Base-by-base conservation (phyloP, 305 asterid species). In the Rubia balearica region DNA sequence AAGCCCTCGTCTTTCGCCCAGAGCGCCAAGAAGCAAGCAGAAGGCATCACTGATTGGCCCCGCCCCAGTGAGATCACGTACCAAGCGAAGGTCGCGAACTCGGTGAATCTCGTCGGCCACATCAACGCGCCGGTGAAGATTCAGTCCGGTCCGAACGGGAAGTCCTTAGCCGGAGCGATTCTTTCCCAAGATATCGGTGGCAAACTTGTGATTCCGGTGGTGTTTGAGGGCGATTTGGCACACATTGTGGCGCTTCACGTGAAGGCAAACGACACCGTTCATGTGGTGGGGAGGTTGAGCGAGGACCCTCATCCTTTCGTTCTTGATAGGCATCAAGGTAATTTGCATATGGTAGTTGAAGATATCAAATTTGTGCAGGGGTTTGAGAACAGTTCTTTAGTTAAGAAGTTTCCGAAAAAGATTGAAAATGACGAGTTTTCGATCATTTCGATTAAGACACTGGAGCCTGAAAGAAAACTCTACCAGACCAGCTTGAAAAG, bases 181-280 rank as follows among this genome's bases (percentile, higher is more conserved):
- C 75, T 95, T 78, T 75, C 78, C 60, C 82, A 80, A 30, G 81
- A 78, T 33, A 65, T 63, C 76, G 77, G 19, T 7, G 67, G 43
- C 10, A 53, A 79, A 36, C 74, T 85, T 73, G 67, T 73, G 76
- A 83, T 94, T 74, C 98, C 96, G 24, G 81, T 87, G 71, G 81
- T 89, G 81, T 94, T 89, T 79, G 91, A 85, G 71, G 96, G 92
- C 16, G 92, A 89, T 70, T 81, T 94, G 75, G 98, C 98, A 24
- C 89, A 81, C 78, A 65, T 81, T 43, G 96, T 79, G 9, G 77
- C 85, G 33, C 83, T 86, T 70, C 93, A 91, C 73, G 91, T 94
- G 45, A 88, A 83, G 85, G 82, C 83, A 81, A 82, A 83, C 40
- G 94, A 94, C 73, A 78, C 74, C 60, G 87, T 94, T 70, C 83